phyloP scores from a whole-genome alignment of 2,329 filamentous ascomycete genomes.

The Akanthomyces uredinophilus region DNA sequence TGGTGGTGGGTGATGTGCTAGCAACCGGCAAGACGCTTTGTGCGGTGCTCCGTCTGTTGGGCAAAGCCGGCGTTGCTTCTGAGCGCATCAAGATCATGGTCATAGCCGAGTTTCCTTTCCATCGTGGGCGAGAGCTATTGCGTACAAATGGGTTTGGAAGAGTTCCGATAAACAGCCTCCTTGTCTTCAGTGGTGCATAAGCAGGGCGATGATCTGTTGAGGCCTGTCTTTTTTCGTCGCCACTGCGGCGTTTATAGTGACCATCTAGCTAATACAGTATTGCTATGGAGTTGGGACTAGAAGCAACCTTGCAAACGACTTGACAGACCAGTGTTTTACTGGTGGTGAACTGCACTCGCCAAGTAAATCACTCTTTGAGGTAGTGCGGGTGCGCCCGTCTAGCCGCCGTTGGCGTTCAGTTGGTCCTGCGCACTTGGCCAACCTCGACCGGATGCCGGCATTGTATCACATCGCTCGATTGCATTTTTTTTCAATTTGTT shows the following conservation, averaged over 20 bases:
- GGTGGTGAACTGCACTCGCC: too few species aligned
- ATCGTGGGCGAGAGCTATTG: constrained; percentile 46
- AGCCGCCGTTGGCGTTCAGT: background rate
- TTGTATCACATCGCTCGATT: background rate
- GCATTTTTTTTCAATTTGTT: background rate
- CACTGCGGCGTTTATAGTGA: too few species aligned
- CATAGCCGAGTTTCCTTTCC: constrained; percentile 53
- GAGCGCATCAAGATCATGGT: constrained; percentile 44
- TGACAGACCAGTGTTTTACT: too few species aligned
- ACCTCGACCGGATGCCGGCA: background rate
- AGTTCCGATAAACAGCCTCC: constrained; percentile 46
- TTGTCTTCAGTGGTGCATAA: constrained; percentile 34
- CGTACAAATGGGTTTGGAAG: constrained; percentile 42
- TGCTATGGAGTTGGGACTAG: too few species aligned
- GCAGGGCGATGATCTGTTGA: too few species aligned
- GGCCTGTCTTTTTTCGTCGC: too few species aligned
- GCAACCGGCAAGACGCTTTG: constrained; percentile 50
- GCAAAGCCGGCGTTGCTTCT: constrained; percentile 34
- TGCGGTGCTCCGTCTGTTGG: constrained; percentile 45
- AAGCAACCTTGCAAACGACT: too few species aligned
- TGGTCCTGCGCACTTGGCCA: background rate
- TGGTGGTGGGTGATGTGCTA: constrained; percentile 59
- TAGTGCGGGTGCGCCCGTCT: background rate
- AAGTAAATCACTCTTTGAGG: background rate
- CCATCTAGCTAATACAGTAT: too few species aligned